Base-by-base conservation (phyloP, 2,329 filamentous ascomycete genomes). In the Delphinella strobiligena region DNA sequence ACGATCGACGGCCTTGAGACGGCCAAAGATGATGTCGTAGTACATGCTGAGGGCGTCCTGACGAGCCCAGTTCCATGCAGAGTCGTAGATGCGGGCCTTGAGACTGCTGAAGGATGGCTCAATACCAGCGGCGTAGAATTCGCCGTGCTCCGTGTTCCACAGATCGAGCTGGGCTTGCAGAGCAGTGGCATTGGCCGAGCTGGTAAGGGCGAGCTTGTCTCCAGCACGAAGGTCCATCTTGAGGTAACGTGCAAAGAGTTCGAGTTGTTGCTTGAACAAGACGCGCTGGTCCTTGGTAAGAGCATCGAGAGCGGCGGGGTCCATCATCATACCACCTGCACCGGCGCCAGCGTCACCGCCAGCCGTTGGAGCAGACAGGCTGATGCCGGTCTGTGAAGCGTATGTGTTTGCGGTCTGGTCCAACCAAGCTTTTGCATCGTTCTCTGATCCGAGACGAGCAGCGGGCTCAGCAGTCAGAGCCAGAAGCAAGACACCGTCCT, bases 1-100 rank as follows among this genome's bases (percentile, higher is more conserved):
- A 47, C 91, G 84, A 55, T 98, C 91, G 31, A 98, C 83, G 36
- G 80, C 85, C 68, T 91, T 78, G 39, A 98, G 77, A 45, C 91
- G 79, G 43, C 91, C 91, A 54, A 98, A 98, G 56, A 98, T 95
- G 56, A 98, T 93, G 56, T 98, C 91, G 66, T 87, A 98, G 70
- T 91, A 98, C 89, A 98, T 98, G 68, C 75, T 91, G 39, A 98
- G 76, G 19, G 89, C 91, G 61, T 98, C 91, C 60, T 98, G 91
- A 38, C 91, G 82, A 46, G 87, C 91, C 91, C 91, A 98, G 62
- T 98, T 98, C 91, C 91, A 98, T 0, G 87, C 93, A 0, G 91
- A 96, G 61, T 98, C 91, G 65, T 98, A 98, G 8, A 91, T 80
- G 57, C 91, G 82, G 22, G 91, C 91, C 63, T 98, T 98, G 47